Evolutionary conservation across 148 eudicot species (phyloP), one percentile per base, ranked within the genome.

Genomic region (Amaranthus hypochondriacus): DNA sequence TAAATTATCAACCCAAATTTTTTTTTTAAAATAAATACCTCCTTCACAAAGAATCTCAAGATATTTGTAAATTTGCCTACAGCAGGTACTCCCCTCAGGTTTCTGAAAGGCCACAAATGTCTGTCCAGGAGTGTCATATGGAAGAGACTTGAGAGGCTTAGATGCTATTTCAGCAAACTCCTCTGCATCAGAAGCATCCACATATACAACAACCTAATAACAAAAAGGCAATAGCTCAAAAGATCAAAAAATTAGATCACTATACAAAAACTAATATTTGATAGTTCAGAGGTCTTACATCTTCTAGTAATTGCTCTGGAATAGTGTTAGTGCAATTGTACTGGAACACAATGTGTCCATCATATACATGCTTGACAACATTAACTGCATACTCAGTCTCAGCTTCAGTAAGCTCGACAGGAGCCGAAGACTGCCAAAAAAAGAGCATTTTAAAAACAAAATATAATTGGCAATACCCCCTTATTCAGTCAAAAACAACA

Each of bases 351-450:
- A 95, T 83, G 81, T 95, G 97, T 63, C 86, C 83, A 78, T 88
- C 87, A 74, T 86, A 95, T 73, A 95, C 84, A 82, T 95, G 99
- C 80, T 95, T 95, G 77, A 95, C 91, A 57, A 85, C 96, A 79
- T 92, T 95, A 42, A 95, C 99, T 55, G 99, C 84, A 77, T 95
- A 95, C 80, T 95, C 99, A 63, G 99, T 95, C 84, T 92, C 99
- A 56, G 92, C 93, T 84, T 95, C 99, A 28, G 99, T 90, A 53
- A 95, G 96, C 89, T 95, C 99, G 78, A 89, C 88, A 46, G 96
- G 92, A 55, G 87, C 82, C 28, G 99, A 95, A 56, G 99, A 95
- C 99, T 95, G 85, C 69, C 48, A 72, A 68, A 14, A 4, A 72
- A 80, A 73, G 70, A 11, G 65, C 62, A 77, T 6, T 49, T 55